These are phyloP conservation scores for Aureobasidium pullulans DNA, from an alignment of 2,329 filamentous ascomycete species.

Conservation along the genomic window DNA sequence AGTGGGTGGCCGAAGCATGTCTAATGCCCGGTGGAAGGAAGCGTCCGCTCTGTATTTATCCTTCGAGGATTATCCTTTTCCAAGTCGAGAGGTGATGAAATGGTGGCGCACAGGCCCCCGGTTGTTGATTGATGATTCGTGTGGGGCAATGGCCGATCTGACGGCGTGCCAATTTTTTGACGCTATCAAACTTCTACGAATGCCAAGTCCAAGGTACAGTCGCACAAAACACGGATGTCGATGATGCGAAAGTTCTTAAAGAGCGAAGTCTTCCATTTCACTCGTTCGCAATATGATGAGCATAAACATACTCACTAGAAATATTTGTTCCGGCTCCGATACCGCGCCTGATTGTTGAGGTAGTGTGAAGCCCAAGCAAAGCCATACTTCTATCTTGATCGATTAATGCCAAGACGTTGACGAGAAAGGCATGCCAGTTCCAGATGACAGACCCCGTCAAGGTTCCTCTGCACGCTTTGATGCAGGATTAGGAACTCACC, in stretches of 20 bases:
- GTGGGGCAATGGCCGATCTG: neutral
- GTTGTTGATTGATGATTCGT: neutral
- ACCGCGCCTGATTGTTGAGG: neutral
- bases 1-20: neutral
- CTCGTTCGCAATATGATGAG: no score
- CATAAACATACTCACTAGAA: no score
- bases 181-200: neutral
- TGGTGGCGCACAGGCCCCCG: neutral
- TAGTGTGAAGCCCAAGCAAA: neutral
- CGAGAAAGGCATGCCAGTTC: neutral
- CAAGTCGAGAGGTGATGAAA: slow-evolving; percentile 1
- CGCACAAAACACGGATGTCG: neutral
- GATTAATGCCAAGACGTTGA: neutral
- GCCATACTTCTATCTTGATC: neutral
- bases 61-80: slow-evolving; percentile 5
- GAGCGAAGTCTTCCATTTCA: no score
- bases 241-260: neutral
- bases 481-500: neutral
- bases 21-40: neutral
- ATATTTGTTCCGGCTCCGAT: no score
- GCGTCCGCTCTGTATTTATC: neutral
- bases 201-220: neutral
- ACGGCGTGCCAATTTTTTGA: neutral
- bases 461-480: neutral
- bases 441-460: neutral